Evolutionary conservation across 2,329 filamentous ascomycete species (phyloP).

Genomic region (Diplodia intermedia): DNA sequence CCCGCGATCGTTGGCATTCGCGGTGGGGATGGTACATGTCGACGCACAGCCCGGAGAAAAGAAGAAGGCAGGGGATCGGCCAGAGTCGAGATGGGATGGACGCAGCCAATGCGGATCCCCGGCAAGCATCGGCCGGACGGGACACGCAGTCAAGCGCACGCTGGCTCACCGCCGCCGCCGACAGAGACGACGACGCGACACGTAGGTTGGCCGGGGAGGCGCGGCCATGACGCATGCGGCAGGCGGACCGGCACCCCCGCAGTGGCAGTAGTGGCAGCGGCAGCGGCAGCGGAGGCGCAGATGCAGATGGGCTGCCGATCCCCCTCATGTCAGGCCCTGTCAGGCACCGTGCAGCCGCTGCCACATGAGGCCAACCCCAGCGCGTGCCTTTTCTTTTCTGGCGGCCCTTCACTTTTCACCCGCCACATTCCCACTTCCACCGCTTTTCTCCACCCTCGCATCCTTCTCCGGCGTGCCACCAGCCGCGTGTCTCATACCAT

Average conservation of each 20-base stretch:
- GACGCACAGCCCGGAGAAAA: not conserved
- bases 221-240: constrained; percentile 14
- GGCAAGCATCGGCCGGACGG: not conserved
- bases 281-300: not conserved
- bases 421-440: not conserved
- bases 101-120: constrained; percentile 8
- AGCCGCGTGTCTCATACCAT: constrained; percentile 4
- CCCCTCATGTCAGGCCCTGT: constrained; percentile 16
- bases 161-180: not conserved
- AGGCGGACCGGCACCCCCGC: constrained; percentile 17
- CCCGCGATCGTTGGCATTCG: not conserved
- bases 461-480: not conserved
- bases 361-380: not conserved
- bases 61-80: not conserved
- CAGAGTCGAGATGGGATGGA: not conserved
- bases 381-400: constrained; percentile 4
- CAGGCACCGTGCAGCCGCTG: constrained; percentile 25
- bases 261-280: not conserved
- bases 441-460: constrained; percentile 2
- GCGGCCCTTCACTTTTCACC: not conserved
- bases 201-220: not conserved
- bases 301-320: constrained; percentile 14
- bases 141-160: not conserved
- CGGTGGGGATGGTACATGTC: not conserved
- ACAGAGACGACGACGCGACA: not conserved